Evolutionary conservation across 1,284 basidiomycete genomes (phyloP), one percentile per base, ranked within the genome.

Genomic region (Cerrena zonata): DNA sequence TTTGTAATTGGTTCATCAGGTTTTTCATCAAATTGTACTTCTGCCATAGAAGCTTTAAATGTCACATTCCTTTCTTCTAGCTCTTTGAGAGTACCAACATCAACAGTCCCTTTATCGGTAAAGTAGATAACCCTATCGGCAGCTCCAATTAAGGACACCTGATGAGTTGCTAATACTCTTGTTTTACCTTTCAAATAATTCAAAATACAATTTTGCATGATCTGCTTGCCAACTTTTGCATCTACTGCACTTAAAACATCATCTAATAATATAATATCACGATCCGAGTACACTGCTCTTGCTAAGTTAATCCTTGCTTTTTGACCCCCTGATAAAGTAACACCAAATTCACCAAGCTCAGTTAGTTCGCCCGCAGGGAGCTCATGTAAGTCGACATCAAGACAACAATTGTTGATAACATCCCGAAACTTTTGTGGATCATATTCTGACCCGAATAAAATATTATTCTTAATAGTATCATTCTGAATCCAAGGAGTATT

Each of bases 401-500:
- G 66, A 40, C 72, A 73, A 60, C 85, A 90, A 0, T 86, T 78
- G 18, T 74, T 59, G 47, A 86, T 66, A 50, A 84, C n/a, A n/a
- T n/a, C 25, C 47, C 23, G 62, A 18, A 34, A 78, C 78, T 68
- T 73, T 38, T 69, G 63, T 38, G 81, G 77, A 47, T 86, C 74
- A 45, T 79, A 79, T 1, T 72, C 64, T 49, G 76, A 71, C 0
- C 84, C 86, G 60, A 89, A 89, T 0, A 80, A 57, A 48, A 87
- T 73, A 60, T 86, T 87, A 47, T 84, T 76, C 51, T 80, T 72
- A 12, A 91, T 66, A 0, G 84, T 86, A 0, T 82, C 80, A 61
- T 87, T 84, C 68, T 81, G 79, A 58, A 91, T 88, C 87, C 89
- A 93, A 0, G 90, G n/a, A n/a, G n/a, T n/a, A n/a, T n/a, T n/a